phyloP scores from a whole-genome alignment of 768 basidiomycete species.

The Pleurotus sapidus region DNA sequence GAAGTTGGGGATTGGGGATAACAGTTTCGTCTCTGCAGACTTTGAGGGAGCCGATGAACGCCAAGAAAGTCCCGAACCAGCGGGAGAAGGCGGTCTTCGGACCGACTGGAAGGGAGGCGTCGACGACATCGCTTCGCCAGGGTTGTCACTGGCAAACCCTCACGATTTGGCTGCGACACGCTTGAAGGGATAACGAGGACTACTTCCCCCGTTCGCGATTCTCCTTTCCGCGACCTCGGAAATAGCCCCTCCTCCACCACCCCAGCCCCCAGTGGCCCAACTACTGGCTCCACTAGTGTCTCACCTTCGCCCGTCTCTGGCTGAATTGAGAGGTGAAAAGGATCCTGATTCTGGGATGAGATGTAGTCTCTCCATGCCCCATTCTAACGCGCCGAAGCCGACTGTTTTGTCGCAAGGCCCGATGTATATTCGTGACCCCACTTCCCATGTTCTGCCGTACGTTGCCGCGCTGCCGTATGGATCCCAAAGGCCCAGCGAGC shows the following conservation, averaged over 20 bases:
- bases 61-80: background rate
- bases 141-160: background rate
- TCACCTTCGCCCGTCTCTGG: constrained; percentile 27
- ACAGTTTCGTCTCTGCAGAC: constrained; percentile 1
- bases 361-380: constrained; percentile 38
- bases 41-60: background rate
- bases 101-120: background rate
- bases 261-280: constrained; percentile 10
- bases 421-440: constrained; percentile 48
- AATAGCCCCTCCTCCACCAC: constrained; percentile 10
- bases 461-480: constrained; percentile 5
- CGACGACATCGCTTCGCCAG: background rate
- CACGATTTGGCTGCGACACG: background rate
- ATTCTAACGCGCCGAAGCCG: constrained; percentile 45
- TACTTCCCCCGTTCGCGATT: background rate
- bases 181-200: background rate
- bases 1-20: constrained; percentile 6
- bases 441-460: constrained; percentile 8
- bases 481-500: background rate
- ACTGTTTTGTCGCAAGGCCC: constrained; percentile 42
- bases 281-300: constrained; percentile 13
- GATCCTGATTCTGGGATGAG: constrained; percentile 23
- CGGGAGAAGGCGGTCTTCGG: too few relatives aligned
- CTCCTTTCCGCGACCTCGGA: background rate
- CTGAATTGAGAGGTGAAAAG: constrained; percentile 25